These are phyloP conservation scores for Fusarium nematophilum DNA, from an alignment of 2,329 filamentous ascomycete genomes.

Conservation along the genomic window DNA sequence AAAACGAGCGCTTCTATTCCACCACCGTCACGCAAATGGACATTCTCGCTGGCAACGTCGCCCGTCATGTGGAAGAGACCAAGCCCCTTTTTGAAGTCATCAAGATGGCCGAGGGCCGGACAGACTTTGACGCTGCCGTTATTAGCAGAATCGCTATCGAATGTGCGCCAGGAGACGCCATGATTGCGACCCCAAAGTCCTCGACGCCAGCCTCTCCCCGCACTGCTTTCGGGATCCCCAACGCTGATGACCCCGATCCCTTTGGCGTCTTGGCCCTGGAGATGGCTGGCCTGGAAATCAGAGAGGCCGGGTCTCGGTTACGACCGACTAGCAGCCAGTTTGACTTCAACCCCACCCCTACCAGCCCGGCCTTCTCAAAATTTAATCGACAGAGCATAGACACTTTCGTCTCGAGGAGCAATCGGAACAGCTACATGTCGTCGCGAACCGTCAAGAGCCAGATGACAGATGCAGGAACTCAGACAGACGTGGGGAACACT, in stretches of 20 bases:
- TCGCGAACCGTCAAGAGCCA: constrained; percentile 75
- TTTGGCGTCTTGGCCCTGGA: constrained; percentile 93
- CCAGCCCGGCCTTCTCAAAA: constrained; percentile 74
- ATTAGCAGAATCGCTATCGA: constrained; percentile 72
- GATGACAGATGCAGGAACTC: constrained; percentile 76
- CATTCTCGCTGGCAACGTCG: constrained; percentile 67
- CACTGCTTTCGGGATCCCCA: constrained; percentile 80
- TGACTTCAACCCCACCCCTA: constrained; percentile 81
- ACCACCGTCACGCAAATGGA: constrained; percentile 64
- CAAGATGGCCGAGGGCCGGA: constrained; percentile 87
- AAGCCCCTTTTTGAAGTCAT: constrained; percentile 81
- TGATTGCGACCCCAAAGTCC: constrained; percentile 60
- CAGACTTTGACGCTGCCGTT: constrained; percentile 75
- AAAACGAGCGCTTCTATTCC: constrained; percentile 70
- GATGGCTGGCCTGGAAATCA: constrained; percentile 87
- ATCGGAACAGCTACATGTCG: constrained; percentile 81
- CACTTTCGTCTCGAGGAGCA: constrained; percentile 68
- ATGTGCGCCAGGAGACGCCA: constrained; percentile 80
- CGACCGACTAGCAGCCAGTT: constrained; percentile 83
- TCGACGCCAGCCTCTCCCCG: constrained; percentile 51
- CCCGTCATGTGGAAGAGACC: constrained; percentile 65
- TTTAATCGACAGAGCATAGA: constrained; percentile 76
- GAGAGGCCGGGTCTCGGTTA: constrained; percentile 80
- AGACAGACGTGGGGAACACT: constrained; percentile 66
- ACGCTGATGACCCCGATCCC: constrained; percentile 85